Conservation (phyloP, 352 stramenopile genomes). For the Blastocystis sp. region DNA sequence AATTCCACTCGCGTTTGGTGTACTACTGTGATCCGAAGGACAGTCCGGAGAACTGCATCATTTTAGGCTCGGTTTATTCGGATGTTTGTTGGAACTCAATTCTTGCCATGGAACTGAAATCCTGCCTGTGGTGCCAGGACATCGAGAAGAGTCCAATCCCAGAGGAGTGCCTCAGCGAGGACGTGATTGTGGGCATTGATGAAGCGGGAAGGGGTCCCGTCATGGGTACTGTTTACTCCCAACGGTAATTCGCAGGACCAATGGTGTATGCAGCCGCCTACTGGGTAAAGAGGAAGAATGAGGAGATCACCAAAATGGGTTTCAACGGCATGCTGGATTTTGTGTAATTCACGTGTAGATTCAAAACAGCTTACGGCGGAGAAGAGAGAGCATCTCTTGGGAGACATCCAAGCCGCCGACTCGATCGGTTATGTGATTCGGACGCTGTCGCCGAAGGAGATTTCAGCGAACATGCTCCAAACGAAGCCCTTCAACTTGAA, state of each 20-base stretch:
- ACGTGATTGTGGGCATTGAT: slow-evolving; percentile 70
- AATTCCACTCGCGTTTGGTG: slow-evolving; percentile 23
- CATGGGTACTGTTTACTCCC: slow-evolving; percentile 25
- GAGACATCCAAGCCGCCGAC: slow-evolving; percentile 13
- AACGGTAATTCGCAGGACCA: slow-evolving; percentile 34
- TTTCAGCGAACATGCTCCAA: slow-evolving; percentile 69
- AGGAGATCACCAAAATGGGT: slow-evolving; percentile 57
- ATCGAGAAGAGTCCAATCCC: slow-evolving; percentile 61
- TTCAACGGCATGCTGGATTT: slow-evolving; percentile 15
- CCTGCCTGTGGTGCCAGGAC: slow-evolving; percentile 23
- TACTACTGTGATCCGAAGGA: slow-evolving; percentile 60
- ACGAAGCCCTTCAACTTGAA: slow-evolving; percentile 68
- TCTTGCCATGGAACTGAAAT: slow-evolving; percentile 37
- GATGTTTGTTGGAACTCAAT: neutral
- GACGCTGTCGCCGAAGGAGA: slow-evolving; percentile 54
- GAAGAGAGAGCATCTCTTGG: slow-evolving; percentile 14
- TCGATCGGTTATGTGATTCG: slow-evolving; percentile 68
- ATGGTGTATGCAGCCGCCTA: slow-evolving; percentile 68
- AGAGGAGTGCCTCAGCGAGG: slow-evolving; percentile 51
- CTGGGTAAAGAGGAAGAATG: slow-evolving; percentile 66
- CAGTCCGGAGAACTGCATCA: slow-evolving; percentile 59
- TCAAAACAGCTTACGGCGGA: slow-evolving; percentile 57
- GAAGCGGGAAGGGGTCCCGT: slow-evolving; percentile 65
- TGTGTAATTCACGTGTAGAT: slow-evolving; percentile 11
- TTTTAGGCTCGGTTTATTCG: slow-evolving; percentile 35